Evolutionary conservation across 306 rosid genomes (phyloP).

Genomic region (Myrica gale): DNA sequence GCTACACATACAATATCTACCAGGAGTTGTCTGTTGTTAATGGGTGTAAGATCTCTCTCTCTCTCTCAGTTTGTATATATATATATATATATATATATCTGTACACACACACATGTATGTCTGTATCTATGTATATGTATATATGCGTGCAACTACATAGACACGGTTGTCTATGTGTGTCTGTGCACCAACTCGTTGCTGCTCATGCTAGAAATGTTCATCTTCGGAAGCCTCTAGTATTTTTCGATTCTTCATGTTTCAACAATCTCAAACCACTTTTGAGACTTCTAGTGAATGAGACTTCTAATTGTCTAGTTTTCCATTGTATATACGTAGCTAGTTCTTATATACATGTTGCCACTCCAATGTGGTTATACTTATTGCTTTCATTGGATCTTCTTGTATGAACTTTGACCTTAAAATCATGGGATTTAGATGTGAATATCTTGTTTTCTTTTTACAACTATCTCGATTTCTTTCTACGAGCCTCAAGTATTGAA

Average conservation of each 20-base stretch:
- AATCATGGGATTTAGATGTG: not conserved
- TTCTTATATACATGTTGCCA: not conserved
- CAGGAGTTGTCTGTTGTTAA: slow-evolving; percentile 88
- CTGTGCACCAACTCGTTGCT: not conserved
- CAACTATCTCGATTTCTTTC: not conserved
- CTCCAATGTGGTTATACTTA: not conserved
- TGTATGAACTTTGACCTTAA: not conserved
- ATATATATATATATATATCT: not conserved
- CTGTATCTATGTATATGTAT: not conserved
- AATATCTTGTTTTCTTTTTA: not conserved
- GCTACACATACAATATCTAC: slow-evolving; percentile 94
- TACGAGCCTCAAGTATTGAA: not conserved
- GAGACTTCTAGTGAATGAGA: not conserved
- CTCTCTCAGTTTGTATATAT: slow-evolving; percentile 4
- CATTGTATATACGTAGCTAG: not conserved
- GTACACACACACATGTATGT: not conserved
- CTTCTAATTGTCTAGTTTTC: not conserved
- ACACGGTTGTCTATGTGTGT: too few species aligned
- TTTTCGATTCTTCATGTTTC: not conserved
- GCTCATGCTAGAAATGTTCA: not conserved
- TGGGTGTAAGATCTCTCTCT: slow-evolving; percentile 61
- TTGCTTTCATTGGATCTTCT: not conserved
- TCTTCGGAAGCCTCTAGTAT: not conserved
- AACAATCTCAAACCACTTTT: not conserved
- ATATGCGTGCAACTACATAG: not conserved